Base-by-base conservation (phyloP, 257 asterid species). In the Jacaranda copaia region DNA sequence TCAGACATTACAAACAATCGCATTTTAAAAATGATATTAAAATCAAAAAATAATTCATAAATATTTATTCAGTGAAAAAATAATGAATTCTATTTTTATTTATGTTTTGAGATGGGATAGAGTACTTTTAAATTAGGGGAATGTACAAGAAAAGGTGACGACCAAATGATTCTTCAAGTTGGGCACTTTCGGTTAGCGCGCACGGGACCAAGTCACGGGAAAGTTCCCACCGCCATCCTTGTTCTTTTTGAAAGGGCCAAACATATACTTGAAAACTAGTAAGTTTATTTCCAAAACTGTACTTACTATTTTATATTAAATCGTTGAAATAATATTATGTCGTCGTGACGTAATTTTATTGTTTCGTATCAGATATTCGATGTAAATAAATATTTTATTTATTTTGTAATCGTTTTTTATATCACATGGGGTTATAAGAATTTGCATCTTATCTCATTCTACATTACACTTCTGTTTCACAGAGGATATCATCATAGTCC, bases 191-290 rank as follows among this genome's bases (percentile, higher is more conserved):
- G 73, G 80, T 74, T 68, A 52, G 76, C 76, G 60, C 39, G 79
- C 76, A 68, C 66, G 58, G 15, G 67, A 49, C 64, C 3, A 25
- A 25, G 61, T 80, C 84, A 80, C 84, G 80, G 39, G 73, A n/a
- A 73, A 45, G 45, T 49, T 45, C 13, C 36, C 62, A 16, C 5
- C 18, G 32, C 32, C 46, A 1, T 42, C 8, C 46, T 74, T 68
- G 73, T 80, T 80, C 73, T 69, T 80, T 74, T 12, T 13, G 39
- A 32, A 59, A 68, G 60, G 38, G 69, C 77, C 80, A 74, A 61
- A 59, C 15, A 19, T 49, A 25, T 25, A 25, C 6, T 42, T 42
- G 6, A 42, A 42, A 42, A 42, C 5, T 42, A 42, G 6, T 42
- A 42, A 42, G 1, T 42, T 42, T 42, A 42, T 8, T 42, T 42